Base-by-base conservation (phyloP, 73 alveolate genomes). In the Diophrys appendiculata region DNA sequence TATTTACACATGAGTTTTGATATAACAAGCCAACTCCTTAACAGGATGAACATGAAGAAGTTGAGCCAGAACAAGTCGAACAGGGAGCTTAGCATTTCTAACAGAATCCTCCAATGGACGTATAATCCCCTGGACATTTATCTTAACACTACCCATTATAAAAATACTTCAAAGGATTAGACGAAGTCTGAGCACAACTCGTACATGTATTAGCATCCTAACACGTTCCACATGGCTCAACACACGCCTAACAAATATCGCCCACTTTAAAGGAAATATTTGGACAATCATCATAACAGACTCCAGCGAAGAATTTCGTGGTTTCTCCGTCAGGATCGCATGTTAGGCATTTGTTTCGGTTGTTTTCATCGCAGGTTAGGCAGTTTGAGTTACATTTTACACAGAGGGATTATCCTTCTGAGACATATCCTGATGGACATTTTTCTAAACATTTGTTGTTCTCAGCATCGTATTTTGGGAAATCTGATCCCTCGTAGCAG, bases 1-100 rank as follows among this genome's bases (percentile, higher is more conserved):
- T 32, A 24, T 73, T n/a, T 1, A 72, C 64, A 31, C 93, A 86
- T 1, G 22, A 1, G n/a, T 74, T 86, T 13, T 84, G 68, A 34
- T 64, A 76, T 2, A 76, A 52, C 24, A 56, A 30, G 5, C 26
- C 26, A n/a, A 30, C 31, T 24, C 73, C 73, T 1, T 52, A 35
- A 53, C 93, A 86, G 8, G 90, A 29, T 1, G 79, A 22, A 55
- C 93, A 86, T 13, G 78, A 23, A 0, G 89, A 28, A 25, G 83
- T 30, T 0, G 74, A 22, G 14, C 82, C 80, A 2, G 30, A 28
- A 34, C 93, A 86, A 29, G 93, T 86, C 0, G 73, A 64, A 52
- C 93, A 86, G 26, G 82, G 88, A 23, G 78, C 26, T 28, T 64
- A 54, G 68, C 93, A 86, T 1, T 52, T 24, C n/a, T 71, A 26